These are phyloP conservation scores for Saccharomyces kudriavzevii DNA, from an alignment of 805 yeast species.

Conservation along the genomic window DNA sequence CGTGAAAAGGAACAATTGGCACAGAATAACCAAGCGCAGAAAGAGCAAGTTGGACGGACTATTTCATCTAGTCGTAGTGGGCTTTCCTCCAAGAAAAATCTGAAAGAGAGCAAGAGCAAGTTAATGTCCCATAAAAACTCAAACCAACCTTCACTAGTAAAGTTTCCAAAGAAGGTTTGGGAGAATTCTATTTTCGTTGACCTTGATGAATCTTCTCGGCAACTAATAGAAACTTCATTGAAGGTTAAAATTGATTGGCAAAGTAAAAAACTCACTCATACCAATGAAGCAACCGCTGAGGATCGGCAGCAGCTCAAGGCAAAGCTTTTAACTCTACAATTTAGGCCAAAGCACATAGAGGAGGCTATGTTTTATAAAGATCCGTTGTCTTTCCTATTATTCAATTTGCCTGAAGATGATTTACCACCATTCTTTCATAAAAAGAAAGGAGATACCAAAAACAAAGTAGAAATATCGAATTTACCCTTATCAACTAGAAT, in stretches of 20 bases:
- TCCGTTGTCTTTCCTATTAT: slow-evolving; percentile 46
- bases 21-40: slow-evolving; percentile 41
- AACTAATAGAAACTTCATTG: slow-evolving; percentile 53
- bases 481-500: slow-evolving; percentile 41
- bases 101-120: slow-evolving; percentile 1
- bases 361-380: slow-evolving; percentile 61
- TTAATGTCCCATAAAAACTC: slow-evolving; percentile 1
- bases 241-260: slow-evolving; percentile 52
- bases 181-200: slow-evolving; percentile 60
- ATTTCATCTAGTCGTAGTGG: slow-evolving; percentile 29
- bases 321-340: slow-evolving; percentile 47
- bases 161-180: slow-evolving; percentile 53
- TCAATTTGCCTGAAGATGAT: slow-evolving; percentile 92
- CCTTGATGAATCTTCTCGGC: slow-evolving; percentile 55
- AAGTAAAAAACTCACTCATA: slow-evolving; percentile 5
- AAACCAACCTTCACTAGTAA: slow-evolving; percentile 12
- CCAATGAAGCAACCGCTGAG: slow-evolving; percentile 1
- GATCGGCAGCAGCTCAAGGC: slow-evolving; percentile 19
- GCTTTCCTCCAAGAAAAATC: background rate
- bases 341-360: slow-evolving; percentile 55
- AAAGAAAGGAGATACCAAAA: slow-evolving; percentile 47
- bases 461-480: slow-evolving; percentile 41
- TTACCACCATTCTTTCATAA: slow-evolving; percentile 61
- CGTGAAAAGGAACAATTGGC: slow-evolving; percentile 41
- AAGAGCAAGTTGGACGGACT: slow-evolving; percentile 41